Evolutionary conservation across 805 yeast genomes (phyloP).

Genomic region (Candida silvatica): DNA sequence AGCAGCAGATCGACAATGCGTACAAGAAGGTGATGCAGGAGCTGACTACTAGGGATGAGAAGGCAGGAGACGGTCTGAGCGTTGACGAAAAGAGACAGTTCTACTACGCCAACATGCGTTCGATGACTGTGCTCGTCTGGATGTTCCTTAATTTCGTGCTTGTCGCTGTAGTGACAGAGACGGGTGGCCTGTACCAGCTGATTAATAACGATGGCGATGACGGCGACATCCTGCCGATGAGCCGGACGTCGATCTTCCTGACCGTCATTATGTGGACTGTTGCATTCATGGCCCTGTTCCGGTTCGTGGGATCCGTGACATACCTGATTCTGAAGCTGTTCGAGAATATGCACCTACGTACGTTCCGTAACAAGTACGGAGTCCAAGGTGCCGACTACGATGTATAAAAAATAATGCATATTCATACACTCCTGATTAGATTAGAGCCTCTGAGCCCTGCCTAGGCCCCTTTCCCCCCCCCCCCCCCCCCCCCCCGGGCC

Average conservation of each 20-base stretch:
- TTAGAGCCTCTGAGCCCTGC: too few relatives aligned
- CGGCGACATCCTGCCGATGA: slow-evolving; percentile 24
- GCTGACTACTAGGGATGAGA: slow-evolving; percentile 34
- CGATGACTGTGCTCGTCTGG: slow-evolving; percentile 86
- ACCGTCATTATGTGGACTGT: slow-evolving; percentile 89
- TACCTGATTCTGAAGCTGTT: slow-evolving; percentile 36
- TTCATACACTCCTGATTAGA: too few relatives aligned
- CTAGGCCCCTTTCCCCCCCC: too few relatives aligned
- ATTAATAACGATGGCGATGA: slow-evolving; percentile 24
- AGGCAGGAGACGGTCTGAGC: slow-evolving; percentile 8
- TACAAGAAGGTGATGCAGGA: slow-evolving; percentile 59
- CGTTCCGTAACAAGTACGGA: slow-evolving; percentile 10
- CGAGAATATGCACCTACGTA: slow-evolving; percentile 12
- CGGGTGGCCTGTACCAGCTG: slow-evolving; percentile 64
- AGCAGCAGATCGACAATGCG: slow-evolving; percentile 65
- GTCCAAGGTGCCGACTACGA: slow-evolving; percentile 7
- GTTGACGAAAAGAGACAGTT: slow-evolving; percentile 45
- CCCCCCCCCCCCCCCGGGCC: too few relatives aligned
- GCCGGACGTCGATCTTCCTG: slow-evolving; percentile 57
- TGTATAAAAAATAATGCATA: too few relatives aligned
- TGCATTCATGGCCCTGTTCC: slow-evolving; percentile 78
- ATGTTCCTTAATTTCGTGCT: slow-evolving; percentile 77
- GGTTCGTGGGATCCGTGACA: slow-evolving; percentile 66
- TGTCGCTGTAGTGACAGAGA: slow-evolving; percentile 73
- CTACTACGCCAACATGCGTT: slow-evolving; percentile 85